Conservation (phyloP, 2,329 filamentous ascomycete genomes). For the Fusarium sp. region DNA sequence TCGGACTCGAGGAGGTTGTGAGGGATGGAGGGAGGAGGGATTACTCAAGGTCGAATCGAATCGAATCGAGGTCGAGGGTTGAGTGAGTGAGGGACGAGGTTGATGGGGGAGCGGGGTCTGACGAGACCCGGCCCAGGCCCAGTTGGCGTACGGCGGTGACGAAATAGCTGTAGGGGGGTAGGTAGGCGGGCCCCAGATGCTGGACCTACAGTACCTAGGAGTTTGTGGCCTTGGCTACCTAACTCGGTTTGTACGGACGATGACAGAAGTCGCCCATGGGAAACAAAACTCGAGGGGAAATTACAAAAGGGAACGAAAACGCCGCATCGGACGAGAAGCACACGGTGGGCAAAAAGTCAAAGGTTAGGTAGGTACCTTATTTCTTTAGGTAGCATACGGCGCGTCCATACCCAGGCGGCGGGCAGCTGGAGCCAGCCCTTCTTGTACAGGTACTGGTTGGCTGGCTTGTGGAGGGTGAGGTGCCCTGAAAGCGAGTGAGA, state of each 20-base stretch:
- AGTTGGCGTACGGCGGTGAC: constrained; percentile 48
- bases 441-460: neutral
- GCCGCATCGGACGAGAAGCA: constrained; percentile 16
- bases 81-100: constrained; percentile 13
- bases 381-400: neutral
- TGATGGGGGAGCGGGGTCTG: constrained; percentile 47
- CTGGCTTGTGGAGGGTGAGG: constrained; percentile 2
- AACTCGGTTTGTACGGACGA: no score
- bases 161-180: constrained; percentile 43
- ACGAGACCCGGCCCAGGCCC: constrained; percentile 27
- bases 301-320: constrained; percentile 21
- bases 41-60: constrained; percentile 26
- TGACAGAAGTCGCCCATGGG: neutral
- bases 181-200: constrained; percentile 23
- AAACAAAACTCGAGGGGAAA: neutral
- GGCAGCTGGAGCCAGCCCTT: neutral
- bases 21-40: constrained; percentile 28
- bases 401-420: neutral
- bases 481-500: neutral
- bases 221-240: no score
- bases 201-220: neutral
- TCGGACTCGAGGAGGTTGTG: constrained; percentile 20
- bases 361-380: neutral
- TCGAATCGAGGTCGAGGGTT: constrained; percentile 29
- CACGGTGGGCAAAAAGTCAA: constrained; percentile 3